Percentiles rank a stretch among this genome's conserved stretches.
Conservation (phyloP, 306 rosid species). For the Cyclanthera cordifolia region DNA sequence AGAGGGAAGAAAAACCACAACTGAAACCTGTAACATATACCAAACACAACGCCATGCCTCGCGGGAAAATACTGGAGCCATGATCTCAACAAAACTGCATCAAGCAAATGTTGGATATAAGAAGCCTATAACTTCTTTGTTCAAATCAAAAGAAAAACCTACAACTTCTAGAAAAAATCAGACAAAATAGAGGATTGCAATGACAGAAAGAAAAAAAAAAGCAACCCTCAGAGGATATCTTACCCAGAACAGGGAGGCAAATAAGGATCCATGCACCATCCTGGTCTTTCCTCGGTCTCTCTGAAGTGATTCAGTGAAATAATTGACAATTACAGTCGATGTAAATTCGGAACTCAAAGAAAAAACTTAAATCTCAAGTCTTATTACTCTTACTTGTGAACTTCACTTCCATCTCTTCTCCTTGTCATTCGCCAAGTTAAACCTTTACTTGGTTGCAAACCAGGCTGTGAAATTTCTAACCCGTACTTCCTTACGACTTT, state of each 20-base stretch:
- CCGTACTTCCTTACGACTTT: conserved; percentile 73
- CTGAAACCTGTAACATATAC: conserved; percentile 78
- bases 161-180: neutral
- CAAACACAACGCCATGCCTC: conserved; percentile 98
- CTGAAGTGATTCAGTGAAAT: conserved; percentile 28
- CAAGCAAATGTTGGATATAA: conserved; percentile 2
- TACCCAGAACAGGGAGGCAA: conserved; percentile 97
- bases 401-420: conserved; percentile 81
- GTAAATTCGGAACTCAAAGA: neutral
- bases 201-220: neutral
- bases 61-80: conserved; percentile 97
- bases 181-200: neutral
- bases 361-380: neutral
- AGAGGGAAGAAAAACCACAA: neutral
- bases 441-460: conserved; percentile 75
- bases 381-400: conserved; percentile 66
- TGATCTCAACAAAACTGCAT: conserved; percentile 85
- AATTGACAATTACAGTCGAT: neutral
- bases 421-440: conserved; percentile 93
- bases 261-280: conserved; percentile 85
- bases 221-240: conserved; percentile 14
- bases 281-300: conserved; percentile 71
- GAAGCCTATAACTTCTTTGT: neutral
- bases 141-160: too few relatives aligned
- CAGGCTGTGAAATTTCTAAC: conserved; percentile 93